Percentiles rank a stretch among this genome's conserved stretches.
These are phyloP conservation scores for Porogramme epimiltina DNA, from an alignment of 1,284 basidiomycete genomes.

Conservation along the genomic window DNA sequence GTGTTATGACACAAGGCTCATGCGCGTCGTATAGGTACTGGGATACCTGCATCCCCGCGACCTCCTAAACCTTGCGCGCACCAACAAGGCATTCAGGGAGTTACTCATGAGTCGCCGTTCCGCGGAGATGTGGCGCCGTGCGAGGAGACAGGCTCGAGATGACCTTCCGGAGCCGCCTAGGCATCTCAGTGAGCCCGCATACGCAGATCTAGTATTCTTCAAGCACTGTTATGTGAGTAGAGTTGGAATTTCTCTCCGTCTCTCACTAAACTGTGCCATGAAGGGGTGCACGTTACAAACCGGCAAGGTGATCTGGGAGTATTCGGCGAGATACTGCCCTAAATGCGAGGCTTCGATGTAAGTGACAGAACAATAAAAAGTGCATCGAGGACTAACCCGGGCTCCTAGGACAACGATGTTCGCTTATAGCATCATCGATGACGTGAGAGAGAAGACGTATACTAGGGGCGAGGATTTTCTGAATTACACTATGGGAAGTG, in stretches of 20 bases:
- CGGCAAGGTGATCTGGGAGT: no score
- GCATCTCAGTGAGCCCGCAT: conserved; percentile 18
- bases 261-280: neutral
- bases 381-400: no score
- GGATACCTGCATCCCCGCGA: conserved; percentile 16
- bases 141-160: neutral
- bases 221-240: conserved; percentile 8
- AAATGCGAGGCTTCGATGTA: no score
- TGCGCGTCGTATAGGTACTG: conserved; percentile 13
- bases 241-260: neutral
- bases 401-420: no score
- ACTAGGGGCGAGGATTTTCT: no score
- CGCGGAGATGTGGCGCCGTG: conserved; percentile 6
- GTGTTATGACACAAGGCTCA: neutral
- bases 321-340: no score
- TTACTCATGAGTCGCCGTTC: conserved; percentile 18
- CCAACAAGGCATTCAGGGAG: conserved; percentile 14
- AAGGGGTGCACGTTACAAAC: no score
- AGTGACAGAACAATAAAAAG: no score
- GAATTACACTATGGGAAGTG: no score
- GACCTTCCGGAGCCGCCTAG: conserved; percentile 13
- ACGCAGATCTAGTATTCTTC: conserved; percentile 18
- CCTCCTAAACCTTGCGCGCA: conserved; percentile 18
- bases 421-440: no score
- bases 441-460: no score